Conservation (phyloP, 1,284 basidiomycete genomes). For the Takashimella koratensis region DNA sequence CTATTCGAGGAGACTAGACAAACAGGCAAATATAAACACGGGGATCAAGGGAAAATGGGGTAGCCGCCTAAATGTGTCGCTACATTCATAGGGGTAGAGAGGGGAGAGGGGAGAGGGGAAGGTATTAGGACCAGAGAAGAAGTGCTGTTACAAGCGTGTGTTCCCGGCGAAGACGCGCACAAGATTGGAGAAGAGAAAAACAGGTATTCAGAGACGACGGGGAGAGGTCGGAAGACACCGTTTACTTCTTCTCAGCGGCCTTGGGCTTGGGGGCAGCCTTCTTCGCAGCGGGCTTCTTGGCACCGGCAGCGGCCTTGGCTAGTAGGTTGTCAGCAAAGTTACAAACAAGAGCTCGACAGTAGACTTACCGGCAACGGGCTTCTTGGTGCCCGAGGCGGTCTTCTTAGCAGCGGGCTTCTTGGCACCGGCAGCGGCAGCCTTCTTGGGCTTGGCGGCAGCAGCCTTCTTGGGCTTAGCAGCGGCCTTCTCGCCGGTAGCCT, state of each 20-base stretch:
- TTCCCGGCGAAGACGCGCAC: neutral
- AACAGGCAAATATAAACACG: neutral
- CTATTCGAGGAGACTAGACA: neutral
- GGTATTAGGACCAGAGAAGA: neutral
- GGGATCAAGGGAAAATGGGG: no score
- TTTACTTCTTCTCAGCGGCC: neutral
- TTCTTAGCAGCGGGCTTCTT: conserved; percentile 31
- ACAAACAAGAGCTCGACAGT: conserved; percentile 11
- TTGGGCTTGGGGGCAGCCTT: conserved; percentile 19
- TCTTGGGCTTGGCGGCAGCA: conserved; percentile 7
- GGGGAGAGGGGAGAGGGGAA: neutral
- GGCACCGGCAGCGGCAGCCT: conserved; percentile 22
- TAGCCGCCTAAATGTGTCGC: no score
- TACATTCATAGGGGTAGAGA: no score
- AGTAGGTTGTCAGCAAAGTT: conserved; percentile 9
- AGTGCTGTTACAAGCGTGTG: neutral
- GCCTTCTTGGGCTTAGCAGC: conserved; percentile 9
- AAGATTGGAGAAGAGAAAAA: neutral
- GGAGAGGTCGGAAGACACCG: neutral
- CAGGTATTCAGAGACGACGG: neutral
- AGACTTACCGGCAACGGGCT: conserved; percentile 26
- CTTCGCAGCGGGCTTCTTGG: conserved; percentile 27
- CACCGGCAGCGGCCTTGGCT: conserved; percentile 46
- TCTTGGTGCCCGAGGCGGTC: conserved; percentile 41
- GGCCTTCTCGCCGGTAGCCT: conserved; percentile 28